Base-by-base conservation (phyloP, 768 basidiomycete genomes). In the Chalciporus pseudorubinellus region DNA sequence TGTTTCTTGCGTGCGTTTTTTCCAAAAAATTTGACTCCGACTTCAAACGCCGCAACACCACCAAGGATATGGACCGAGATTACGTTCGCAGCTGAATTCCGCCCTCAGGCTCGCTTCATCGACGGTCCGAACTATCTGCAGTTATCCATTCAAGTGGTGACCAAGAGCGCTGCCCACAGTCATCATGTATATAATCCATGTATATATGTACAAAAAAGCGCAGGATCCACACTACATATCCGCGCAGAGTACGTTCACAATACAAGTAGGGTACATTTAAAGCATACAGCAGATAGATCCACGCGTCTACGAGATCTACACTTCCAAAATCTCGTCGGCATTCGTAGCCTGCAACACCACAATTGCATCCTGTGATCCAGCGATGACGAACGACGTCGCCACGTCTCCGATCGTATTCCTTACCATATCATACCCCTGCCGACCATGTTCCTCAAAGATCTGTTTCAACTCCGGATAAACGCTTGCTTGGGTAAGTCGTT, bases 381-480 rank as follows among this genome's bases (percentile, higher is more conserved):
- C 74, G 3, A 85, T 72, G 12, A 93, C 81, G 64, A 95, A 81
- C 40, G 85, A 85, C 36, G 85, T 80, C 3, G 83, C 89, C 16
- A 90, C 85, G 65, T 95, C 90, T 3, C 95, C 95, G 21, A 95
- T 75, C 19, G 93, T 92, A 72, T 88, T 87, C 65, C 78, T 75
- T 52, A 93, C 81, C 48, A 59, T 40, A 13, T 70, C 66, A 2
- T 59, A 51, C 1, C 28, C 44, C 10, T 21, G 16, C 7, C 41
- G 48, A 19, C 45, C 45, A 5, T 51, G 38, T 59, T 76, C 77
- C 8, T 67, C 52, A 4, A 76, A 65, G 22, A 89, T 61, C 50
- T 70, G 58, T 33, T 69, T 71, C 56, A 93, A 64, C 71, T 97
- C 94, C 0, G 59, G 64, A 10, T 69, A 62, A 52, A 89, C 81